Base-by-base conservation (phyloP, 768 basidiomycete species). In the Rhodotorula kratochvilovae region DNA sequence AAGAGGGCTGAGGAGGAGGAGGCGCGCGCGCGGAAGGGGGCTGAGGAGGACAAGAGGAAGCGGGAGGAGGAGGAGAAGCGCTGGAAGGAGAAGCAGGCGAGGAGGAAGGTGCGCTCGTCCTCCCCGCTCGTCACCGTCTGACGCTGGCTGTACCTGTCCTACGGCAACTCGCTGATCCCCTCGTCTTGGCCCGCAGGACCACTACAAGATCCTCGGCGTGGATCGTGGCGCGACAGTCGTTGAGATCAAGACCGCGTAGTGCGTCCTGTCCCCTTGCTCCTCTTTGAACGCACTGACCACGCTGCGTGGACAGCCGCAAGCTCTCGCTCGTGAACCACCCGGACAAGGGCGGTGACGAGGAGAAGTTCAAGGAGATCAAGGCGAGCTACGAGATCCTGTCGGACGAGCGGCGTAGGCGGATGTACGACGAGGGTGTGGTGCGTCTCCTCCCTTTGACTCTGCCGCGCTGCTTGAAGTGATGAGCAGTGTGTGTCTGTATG, bases 361-460 rank as follows among this genome's bases (percentile, higher is more conserved):
- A 43, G 39, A 23, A 27, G 19, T 55, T 55, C 54, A 31, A 35
- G 25, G 85, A 92, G 27, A 87, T 91, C 35, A 86, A 84, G 0
- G 91, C 92, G 80, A 91, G 91, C 6, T 84, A 93, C 71, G 85
- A 86, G 15, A 88, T 93, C 6, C 86, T 93, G 6, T 91, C 90
- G 0, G 91, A 93, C 75, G 84, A 90, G 1, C 82, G 81, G 10
- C 66, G 72, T 23, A 35, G 66, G 19, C 46, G 68, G 27, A 50
- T 68, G 29, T 75, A 73, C 56, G 76, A 77, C 39, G 43, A 61
- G 12, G 74, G 74, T 33, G 12, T 3, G 4, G 53, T 54, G 53
- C 53, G 53, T 54, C 29, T 31, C 23, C 31, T 29, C 51, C 12
- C 23, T n/a, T 1, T 53, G n/a, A 11, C 53, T 16, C 53, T 6